Percentiles rank a stretch among this genome's conserved stretches.
Evolutionary conservation across 2,329 filamentous ascomycete genomes (phyloP).

Genomic region (Fusarium circinatum): DNA sequence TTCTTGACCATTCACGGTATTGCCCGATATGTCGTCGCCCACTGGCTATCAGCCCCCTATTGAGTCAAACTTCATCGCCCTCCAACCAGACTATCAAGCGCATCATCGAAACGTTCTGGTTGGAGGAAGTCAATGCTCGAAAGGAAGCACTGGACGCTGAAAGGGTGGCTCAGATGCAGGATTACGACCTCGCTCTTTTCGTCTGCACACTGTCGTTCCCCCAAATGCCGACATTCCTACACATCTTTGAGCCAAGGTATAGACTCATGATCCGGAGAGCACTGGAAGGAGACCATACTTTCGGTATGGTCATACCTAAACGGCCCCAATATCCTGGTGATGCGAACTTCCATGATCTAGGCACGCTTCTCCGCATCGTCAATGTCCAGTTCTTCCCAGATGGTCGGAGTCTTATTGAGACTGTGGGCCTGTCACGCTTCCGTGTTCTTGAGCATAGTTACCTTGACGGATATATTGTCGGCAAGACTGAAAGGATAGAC

Average conservation of each 20-base stretch:
- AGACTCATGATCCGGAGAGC: conserved; percentile 87
- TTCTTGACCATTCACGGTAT: conserved; percentile 79
- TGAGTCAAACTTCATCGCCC: conserved; percentile 55
- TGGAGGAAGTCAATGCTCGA: conserved; percentile 70
- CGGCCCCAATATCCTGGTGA: conserved; percentile 53
- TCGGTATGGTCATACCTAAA: conserved; percentile 86
- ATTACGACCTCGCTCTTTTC: conserved; percentile 76
- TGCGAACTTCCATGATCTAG: conserved; percentile 73
- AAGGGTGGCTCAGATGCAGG: conserved; percentile 64
- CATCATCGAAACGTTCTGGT: conserved; percentile 76
- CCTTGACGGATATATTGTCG: conserved; percentile 82
- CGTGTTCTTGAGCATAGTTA: conserved; percentile 71
- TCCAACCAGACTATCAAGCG: conserved; percentile 71
- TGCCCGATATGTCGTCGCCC: conserved; percentile 83
- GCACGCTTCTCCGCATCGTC: conserved; percentile 81
- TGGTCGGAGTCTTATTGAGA: conserved; percentile 84
- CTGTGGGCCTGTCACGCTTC: conserved; percentile 80
- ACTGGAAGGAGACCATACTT: conserved; percentile 77
- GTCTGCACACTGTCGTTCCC: conserved; percentile 86
- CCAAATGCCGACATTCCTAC: conserved; percentile 83
- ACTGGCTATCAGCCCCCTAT: conserved; percentile 62
- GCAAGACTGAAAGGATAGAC: conserved; percentile 79
- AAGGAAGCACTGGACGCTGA: conserved; percentile 66
- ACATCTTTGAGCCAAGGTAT: conserved; percentile 94
- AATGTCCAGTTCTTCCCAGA: conserved; percentile 79